Base-by-base conservation (phyloP, 2,329 filamentous ascomycete species). In the Epichloe typhina region DNA sequence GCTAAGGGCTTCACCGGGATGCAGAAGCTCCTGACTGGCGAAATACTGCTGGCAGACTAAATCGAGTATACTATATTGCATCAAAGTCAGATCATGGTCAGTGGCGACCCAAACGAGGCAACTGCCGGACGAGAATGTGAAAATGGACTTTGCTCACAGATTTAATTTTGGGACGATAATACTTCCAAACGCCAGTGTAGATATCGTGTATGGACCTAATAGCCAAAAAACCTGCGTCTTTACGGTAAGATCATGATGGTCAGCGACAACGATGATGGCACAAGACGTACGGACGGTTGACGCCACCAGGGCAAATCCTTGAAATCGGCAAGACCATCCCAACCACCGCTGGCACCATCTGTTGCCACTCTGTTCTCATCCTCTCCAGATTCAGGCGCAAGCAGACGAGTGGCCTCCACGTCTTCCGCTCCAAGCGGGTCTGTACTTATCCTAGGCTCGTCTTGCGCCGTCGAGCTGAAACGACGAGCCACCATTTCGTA, bases 141-240 rank as follows among this genome's bases (percentile, higher is more conserved):
- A 31, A 19, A 19, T 2, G 17, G 11, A 5, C 3, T 17, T 43
- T 13, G n/a, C 76, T 65, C 67, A 80, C 67, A 96, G 70, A 61
- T 95, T 95, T 55, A 95, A 74, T 64, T 86, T 93, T 9, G 91
- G 90, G 8, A 96, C 87, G 7, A 93, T 73, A 6, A 87, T 79
- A 51, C 88, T 88, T 35, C 91, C 93, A 65, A 93, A 91, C 0
- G 90, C 89, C 50, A 94, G 72, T 0, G 88, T 88, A 62, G 88
- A 91, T 43, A 95, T 67, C 51, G 86, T 74, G 66, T 90, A 93
- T 0, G 89, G 86, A 0, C 78, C 80, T 7, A 97, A 66, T 4
- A 97, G 74, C 87, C 89, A 97, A 66, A 87, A 87, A 49, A 94
- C 79, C 86, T 87, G 54, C 36, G 46, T 31, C 19, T 52, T 8